Base-by-base conservation (phyloP, 2,329 filamentous ascomycete genomes). In the Chaetomium sp. region DNA sequence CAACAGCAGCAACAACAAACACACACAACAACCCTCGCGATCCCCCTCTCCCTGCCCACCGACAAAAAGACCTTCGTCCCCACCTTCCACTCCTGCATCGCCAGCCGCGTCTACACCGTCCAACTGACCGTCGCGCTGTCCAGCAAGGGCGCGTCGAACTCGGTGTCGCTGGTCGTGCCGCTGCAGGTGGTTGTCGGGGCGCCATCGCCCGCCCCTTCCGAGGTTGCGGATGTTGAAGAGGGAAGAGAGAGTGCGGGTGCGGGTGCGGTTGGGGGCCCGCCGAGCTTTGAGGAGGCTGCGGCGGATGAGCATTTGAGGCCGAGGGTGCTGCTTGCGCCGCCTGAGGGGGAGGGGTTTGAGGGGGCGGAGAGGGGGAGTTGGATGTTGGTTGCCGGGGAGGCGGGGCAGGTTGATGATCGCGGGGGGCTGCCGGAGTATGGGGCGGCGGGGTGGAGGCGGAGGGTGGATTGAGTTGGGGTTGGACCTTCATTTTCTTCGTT, bases 51-150 rank as follows among this genome's bases (percentile, higher is more conserved):
- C 19, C 72, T 87, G 35, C 82, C 83, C 4, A 73, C 75, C 9
- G 72, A 74, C 31, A 81, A 78, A 70, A 83, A 81, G 72, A 76
- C 80, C 9, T 84, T 86, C 68, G 67, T 86, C 25, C 85, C 85
- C 0, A 83, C 82, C 5, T 87, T 87, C 71, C 83, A 86, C 75
- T 83, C 81, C 9, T 87, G 85, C 76, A 81, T 87, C 72, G 76
- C 79, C 45, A 83, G 82, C 8, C 81, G 85, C 29, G 79, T 80
- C n/a, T 87, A 87, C 73, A 78, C 81, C 4, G 71, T 87, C 33
- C 79, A 81, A 68, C 69, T 83, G 50, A 74, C 76, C 16, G 70
- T 87, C 6, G 77, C 75, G 7, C 59, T 79, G 10, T 66, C 70
- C 6, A 80, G 78, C 19, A 23, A 23, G 25, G 75, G 80, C 8